phyloP scores from a whole-genome alignment of 2,329 filamentous ascomycete species.

The Emergomyces orientalis region DNA sequence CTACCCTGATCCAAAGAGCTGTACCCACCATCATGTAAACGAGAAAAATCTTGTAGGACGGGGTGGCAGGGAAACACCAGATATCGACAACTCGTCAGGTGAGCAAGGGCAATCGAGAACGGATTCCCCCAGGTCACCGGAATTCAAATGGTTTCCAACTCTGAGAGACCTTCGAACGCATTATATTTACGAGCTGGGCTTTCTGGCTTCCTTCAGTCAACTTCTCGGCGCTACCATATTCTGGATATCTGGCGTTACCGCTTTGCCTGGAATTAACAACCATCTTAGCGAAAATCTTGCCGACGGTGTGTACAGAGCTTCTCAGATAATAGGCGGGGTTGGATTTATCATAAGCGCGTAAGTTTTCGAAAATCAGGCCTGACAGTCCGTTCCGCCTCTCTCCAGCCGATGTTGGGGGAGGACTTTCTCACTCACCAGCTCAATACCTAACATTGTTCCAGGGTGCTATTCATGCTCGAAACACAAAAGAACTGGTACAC shows the following conservation, averaged over 20 bases:
- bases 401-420: background rate
- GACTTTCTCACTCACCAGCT: background rate
- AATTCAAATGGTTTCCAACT: slow-evolving; percentile 47
- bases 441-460: slow-evolving; percentile 17
- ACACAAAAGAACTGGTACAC: slow-evolving; percentile 55
- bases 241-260: slow-evolving; percentile 54
- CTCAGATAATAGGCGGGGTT: slow-evolving; percentile 52
- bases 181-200: slow-evolving; percentile 54
- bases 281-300: slow-evolving; percentile 40
- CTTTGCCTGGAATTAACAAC: slow-evolving; percentile 48
- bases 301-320: slow-evolving; percentile 53
- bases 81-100: slow-evolving; percentile 7
- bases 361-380: slow-evolving; percentile 1
- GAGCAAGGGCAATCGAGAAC: background rate
- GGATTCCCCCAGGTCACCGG: slow-evolving; percentile 2
- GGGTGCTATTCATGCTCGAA: slow-evolving; percentile 55
- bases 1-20: slow-evolving; percentile 15
- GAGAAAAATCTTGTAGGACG: slow-evolving; percentile 31
- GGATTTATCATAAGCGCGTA: slow-evolving; percentile 51
- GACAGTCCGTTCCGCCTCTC: background rate
- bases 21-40: slow-evolving; percentile 37
- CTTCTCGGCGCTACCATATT: slow-evolving; percentile 53
- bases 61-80: slow-evolving; percentile 7
- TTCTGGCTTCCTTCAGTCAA: slow-evolving; percentile 51
- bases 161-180: slow-evolving; percentile 48